Percentiles rank a stretch among this genome's conserved stretches.
phyloP scores from a whole-genome alignment of 2,329 filamentous ascomycete species.

The Talaromyces sp. region DNA sequence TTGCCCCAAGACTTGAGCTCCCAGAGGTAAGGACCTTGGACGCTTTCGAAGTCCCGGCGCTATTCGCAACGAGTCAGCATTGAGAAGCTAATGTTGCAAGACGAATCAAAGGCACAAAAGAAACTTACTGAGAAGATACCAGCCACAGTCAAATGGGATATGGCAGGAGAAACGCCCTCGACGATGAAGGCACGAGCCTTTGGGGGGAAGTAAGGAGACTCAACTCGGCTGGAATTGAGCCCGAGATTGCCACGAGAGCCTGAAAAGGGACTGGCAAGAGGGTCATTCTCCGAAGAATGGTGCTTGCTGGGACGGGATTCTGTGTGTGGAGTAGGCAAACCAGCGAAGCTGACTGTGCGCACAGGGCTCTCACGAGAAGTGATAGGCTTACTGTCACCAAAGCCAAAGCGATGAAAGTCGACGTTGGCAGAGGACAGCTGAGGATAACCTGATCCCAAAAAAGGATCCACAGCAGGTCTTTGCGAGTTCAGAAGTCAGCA shows the following conservation, averaged over 20 bases:
- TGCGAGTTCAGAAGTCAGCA: not conserved
- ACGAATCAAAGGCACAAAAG: constrained; percentile 4
- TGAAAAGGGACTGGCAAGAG: constrained; percentile 14
- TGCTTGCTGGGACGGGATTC: constrained; percentile 10
- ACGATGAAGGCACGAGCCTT: constrained; percentile 31
- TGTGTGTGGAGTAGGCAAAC: constrained; percentile 18
- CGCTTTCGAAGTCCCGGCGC: constrained; percentile 35
- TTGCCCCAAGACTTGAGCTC: constrained; percentile 38
- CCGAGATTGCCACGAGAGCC: not conserved
- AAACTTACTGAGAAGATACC: constrained; percentile 39
- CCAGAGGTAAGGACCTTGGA: constrained; percentile 37
- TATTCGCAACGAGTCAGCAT: constrained; percentile 15
- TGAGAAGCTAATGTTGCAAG: not conserved
- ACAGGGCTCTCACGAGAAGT: constrained; percentile 16
- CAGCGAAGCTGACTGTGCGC: constrained; percentile 12
- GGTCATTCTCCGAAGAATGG: not conserved
- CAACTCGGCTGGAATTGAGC: not conserved
- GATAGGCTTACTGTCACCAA: constrained; percentile 18
- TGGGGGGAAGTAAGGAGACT: constrained; percentile 17
- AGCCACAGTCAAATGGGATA: constrained; percentile 34
- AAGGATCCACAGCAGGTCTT: constrained; percentile 30
- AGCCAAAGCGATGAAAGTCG: constrained; percentile 54
- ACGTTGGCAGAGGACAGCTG: constrained; percentile 63
- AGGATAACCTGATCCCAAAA: constrained; percentile 23
- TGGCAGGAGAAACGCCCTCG: constrained; percentile 30